Percentiles rank a stretch among this genome's conserved stretches.
These are phyloP conservation scores for Rhododendron griersonianum DNA, from an alignment of 148 eudicot genomes.

Conservation along the genomic window DNA sequence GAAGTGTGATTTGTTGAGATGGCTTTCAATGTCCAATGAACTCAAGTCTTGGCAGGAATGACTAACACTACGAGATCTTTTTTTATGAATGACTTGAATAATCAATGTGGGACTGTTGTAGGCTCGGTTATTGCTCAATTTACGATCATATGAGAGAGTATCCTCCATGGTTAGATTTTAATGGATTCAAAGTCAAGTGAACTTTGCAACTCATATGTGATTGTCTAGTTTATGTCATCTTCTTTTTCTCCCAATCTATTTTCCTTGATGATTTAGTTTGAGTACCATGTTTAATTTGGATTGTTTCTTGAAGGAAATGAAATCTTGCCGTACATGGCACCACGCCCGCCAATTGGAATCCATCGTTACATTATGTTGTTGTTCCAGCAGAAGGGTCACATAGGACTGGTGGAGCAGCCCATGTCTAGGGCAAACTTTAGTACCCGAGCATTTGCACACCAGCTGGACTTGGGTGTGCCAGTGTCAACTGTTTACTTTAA, in stretches of 20 bases:
- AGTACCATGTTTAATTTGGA: neutral
- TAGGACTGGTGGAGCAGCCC: slow-evolving; percentile 3
- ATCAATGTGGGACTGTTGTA: neutral
- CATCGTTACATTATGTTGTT: slow-evolving; percentile 13
- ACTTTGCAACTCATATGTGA: neutral
- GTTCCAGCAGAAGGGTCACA: slow-evolving; percentile 2
- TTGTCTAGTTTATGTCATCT: neutral
- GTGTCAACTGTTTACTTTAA: slow-evolving; percentile 19
- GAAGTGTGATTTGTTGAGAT: neutral
- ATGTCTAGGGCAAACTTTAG: slow-evolving; percentile 7
- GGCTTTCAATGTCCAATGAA: neutral
- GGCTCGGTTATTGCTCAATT: neutral
- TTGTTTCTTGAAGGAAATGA: slow-evolving; percentile 11
- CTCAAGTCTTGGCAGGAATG: neutral
- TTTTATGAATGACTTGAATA: neutral
- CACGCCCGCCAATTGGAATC: slow-evolving; percentile 13
- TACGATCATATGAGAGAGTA: neutral
- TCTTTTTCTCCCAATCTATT: neutral
- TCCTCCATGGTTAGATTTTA: neutral
- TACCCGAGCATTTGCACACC: slow-evolving; percentile 14
- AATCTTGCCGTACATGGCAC: slow-evolving; percentile 11
- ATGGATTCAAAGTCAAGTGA: neutral
- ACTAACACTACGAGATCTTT: neutral
- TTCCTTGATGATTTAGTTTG: neutral
- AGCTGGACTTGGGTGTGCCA: slow-evolving; percentile 11